Conservation (phyloP, 176 grass and related monocot genomes). For the Areca catechu region DNA sequence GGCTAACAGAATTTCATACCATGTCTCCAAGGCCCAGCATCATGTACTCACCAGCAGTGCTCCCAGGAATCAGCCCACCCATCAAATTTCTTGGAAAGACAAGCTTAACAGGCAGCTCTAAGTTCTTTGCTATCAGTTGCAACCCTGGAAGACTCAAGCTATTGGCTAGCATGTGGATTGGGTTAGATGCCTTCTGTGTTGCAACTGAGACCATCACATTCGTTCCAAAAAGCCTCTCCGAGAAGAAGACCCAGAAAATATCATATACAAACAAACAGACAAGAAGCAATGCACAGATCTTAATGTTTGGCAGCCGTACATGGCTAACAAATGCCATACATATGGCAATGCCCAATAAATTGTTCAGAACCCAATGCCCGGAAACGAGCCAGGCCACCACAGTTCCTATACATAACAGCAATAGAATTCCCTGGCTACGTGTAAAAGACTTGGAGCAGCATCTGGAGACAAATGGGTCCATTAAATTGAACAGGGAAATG, state of each 20-base stretch:
- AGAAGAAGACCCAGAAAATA: conserved; percentile 99
- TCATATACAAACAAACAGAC: conserved; percentile 87
- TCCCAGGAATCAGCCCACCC: conserved; percentile 65
- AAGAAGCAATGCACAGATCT: conserved; percentile 80
- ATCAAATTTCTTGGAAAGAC: conserved; percentile 94
- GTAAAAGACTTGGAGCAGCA: conserved; percentile 87
- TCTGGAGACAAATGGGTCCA: conserved; percentile 60
- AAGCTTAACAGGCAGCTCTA: conserved; percentile 95
- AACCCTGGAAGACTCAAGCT: conserved; percentile 85
- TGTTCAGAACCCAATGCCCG: conserved; percentile 93
- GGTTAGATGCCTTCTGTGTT: conserved; percentile 96
- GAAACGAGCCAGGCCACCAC: conserved; percentile 70
- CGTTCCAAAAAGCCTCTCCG: conserved; percentile 86
- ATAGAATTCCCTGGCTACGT: conserved; percentile 44
- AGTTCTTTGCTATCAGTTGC: conserved; percentile 77
- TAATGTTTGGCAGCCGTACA: conserved; percentile 93
- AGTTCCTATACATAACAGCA: conserved; percentile 47
- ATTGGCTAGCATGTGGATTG: conserved; percentile 71
- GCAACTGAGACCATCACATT: conserved; percentile 99
- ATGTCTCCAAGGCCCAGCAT: conserved; percentile 99
- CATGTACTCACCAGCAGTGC: conserved; percentile 70
- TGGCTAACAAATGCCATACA: conserved; percentile 94
- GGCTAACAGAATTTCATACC: conserved; percentile 30
- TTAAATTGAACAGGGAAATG: conserved; percentile 34
- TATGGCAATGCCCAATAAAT: conserved; percentile 73